phyloP scores from a whole-genome alignment of 2,329 filamentous ascomycete species.

The Purpureocillium lavendulum region DNA sequence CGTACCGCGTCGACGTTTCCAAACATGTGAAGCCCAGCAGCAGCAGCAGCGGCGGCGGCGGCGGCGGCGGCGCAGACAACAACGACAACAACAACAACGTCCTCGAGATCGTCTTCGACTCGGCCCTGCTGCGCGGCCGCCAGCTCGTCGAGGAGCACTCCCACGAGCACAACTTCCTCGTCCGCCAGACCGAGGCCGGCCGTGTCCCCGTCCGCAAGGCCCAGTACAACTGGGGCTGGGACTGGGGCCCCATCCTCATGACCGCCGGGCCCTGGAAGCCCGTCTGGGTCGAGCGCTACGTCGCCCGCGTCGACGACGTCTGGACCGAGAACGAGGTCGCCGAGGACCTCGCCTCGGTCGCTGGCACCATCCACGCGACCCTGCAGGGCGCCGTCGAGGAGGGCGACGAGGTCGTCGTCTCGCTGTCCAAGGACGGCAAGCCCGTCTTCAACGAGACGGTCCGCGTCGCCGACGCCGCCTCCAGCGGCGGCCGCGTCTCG shows the following conservation, averaged over 20 bases:
- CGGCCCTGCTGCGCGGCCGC: constrained; percentile 42
- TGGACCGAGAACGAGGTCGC: constrained; percentile 29
- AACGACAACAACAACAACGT: constrained; percentile 30
- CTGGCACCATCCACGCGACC: constrained; percentile 24
- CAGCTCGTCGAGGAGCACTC: constrained; percentile 40
- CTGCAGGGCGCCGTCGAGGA: constrained; percentile 22
- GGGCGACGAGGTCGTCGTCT: constrained; percentile 14
- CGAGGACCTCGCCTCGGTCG: constrained; percentile 18
- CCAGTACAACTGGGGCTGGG: constrained; percentile 64
- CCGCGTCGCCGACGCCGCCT: too few species aligned
- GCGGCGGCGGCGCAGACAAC: too few species aligned
- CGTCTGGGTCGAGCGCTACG: constrained; percentile 56
- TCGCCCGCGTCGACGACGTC: constrained; percentile 49
- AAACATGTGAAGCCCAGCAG: constrained; percentile 17
- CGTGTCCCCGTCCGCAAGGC: constrained; percentile 42
- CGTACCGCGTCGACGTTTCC: constrained; percentile 45
- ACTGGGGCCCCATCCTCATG: constrained; percentile 58
- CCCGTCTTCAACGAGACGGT: constrained; percentile 8
- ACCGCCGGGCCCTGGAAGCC: constrained; percentile 60
- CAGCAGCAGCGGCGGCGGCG: too few species aligned
- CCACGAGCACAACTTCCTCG: constrained; percentile 45
- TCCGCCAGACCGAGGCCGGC: constrained; percentile 35
- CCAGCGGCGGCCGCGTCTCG: background rate
- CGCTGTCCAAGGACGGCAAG: constrained; percentile 12
- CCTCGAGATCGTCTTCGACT: constrained; percentile 49